Percentiles rank a stretch among this genome's conserved stretches.
Evolutionary conservation across 768 basidiomycete genomes (phyloP).

Genomic region (Roridomyces roridus): DNA sequence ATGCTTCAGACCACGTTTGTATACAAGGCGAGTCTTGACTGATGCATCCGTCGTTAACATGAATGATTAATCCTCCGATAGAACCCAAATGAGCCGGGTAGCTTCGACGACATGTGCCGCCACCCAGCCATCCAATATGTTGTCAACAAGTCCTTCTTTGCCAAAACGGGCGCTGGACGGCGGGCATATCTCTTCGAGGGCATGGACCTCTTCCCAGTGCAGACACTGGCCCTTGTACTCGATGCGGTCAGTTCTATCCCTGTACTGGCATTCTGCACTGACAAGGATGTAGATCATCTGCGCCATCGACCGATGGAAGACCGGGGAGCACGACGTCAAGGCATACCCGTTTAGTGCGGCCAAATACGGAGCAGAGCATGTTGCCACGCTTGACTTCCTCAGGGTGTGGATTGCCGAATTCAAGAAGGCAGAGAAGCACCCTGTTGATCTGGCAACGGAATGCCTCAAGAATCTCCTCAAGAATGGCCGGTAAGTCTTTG

Average conservation of each 20-base stretch:
- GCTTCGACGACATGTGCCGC: background rate
- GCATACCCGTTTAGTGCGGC: background rate
- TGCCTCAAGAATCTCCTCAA: background rate
- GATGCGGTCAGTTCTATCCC: background rate
- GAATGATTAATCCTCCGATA: too few species aligned
- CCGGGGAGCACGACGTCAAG: background rate
- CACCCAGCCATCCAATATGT: constrained; percentile 1
- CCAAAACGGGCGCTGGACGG: background rate
- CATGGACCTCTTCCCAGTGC: background rate
- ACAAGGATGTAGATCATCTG: background rate
- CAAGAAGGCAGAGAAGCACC: background rate
- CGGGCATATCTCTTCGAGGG: background rate
- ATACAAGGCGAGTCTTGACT: too few species aligned
- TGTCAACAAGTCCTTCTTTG: constrained; percentile 3
- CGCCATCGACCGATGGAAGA: constrained; percentile 1
- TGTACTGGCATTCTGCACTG: background rate
- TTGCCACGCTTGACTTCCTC: background rate
- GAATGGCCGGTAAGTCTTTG: constrained; percentile 5
- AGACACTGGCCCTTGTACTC: background rate
- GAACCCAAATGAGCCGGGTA: too few species aligned
- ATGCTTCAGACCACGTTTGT: too few species aligned
- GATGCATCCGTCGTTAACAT: too few species aligned
- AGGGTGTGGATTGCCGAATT: background rate
- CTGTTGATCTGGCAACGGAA: background rate
- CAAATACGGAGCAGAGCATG: background rate